Conservation (phyloP, 1,284 basidiomycete genomes). For the Jaminaea rosea region DNA sequence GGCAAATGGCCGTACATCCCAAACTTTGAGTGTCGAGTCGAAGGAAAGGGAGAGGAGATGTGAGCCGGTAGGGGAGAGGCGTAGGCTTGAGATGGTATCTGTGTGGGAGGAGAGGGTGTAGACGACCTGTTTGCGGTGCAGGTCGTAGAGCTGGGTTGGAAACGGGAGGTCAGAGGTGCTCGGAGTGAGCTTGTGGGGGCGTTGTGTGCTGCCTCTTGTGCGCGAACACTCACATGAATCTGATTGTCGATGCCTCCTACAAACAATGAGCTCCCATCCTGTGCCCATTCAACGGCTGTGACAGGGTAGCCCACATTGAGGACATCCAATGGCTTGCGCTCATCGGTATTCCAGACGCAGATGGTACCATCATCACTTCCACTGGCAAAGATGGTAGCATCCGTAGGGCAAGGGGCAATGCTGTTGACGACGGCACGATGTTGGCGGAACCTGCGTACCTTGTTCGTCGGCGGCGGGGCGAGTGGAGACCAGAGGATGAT, state of each 20-base stretch:
- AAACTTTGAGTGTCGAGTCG: slow-evolving; percentile 42
- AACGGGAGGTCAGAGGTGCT: not conserved
- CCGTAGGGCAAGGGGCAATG: slow-evolving; percentile 28
- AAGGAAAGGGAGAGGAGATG: slow-evolving; percentile 35
- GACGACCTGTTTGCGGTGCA: slow-evolving; percentile 25
- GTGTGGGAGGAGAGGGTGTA: slow-evolving; percentile 33
- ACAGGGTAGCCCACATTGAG: slow-evolving; percentile 43
- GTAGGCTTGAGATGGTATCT: slow-evolving; percentile 34
- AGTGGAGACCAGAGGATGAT: slow-evolving; percentile 35
- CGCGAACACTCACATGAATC: slow-evolving; percentile 22
- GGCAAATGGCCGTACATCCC: slow-evolving; percentile 47
- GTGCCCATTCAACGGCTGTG: slow-evolving; percentile 41
- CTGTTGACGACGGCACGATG: slow-evolving; percentile 43
- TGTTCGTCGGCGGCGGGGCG: slow-evolving; percentile 20
- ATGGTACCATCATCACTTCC: slow-evolving; percentile 43
- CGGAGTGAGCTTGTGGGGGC: not conserved
- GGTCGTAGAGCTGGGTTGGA: slow-evolving; percentile 24
- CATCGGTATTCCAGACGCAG: slow-evolving; percentile 37
- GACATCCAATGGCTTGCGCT: slow-evolving; percentile 26
- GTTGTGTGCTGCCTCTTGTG: not conserved
- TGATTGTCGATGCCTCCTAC: slow-evolving; percentile 46
- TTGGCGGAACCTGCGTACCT: slow-evolving; percentile 34
- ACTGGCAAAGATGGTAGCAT: slow-evolving; percentile 26
- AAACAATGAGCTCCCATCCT: slow-evolving; percentile 41
- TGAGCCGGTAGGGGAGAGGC: slow-evolving; percentile 40